These are phyloP conservation scores for Przewalskia tangutica DNA, from an alignment of 257 asterid species.

Conservation along the genomic window DNA sequence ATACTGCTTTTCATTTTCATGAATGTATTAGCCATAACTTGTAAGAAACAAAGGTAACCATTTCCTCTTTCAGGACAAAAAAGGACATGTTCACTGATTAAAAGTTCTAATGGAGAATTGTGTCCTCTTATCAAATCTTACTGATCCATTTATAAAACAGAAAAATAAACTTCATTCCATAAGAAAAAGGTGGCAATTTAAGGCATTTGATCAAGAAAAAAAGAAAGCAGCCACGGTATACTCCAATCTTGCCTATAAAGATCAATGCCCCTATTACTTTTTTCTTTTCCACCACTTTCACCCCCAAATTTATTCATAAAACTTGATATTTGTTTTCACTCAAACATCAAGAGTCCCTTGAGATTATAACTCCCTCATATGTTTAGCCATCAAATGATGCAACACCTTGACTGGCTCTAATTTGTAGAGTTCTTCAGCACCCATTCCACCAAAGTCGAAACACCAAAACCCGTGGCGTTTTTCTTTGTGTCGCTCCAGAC, in stretches of 20 bases:
- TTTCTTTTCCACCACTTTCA: neutral
- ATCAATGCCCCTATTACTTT: neutral
- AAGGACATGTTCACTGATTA: no score
- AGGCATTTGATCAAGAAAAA: neutral
- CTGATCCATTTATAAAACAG: no score
- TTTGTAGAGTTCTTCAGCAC: slow-evolving; percentile 62
- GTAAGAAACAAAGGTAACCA: no score
- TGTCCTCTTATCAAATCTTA: no score
- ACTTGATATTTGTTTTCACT: neutral
- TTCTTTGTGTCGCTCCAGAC: slow-evolving; percentile 83
- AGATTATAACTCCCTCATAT: neutral
- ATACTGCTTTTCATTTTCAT: no score
- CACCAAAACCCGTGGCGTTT: slow-evolving; percentile 75
- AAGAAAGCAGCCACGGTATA: neutral
- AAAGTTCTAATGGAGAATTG: no score
- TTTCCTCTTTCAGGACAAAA: no score
- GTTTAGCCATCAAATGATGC: neutral
- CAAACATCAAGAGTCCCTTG: neutral
- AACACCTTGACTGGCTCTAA: neutral
- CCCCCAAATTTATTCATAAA: slow-evolving; percentile 1
- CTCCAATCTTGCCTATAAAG: neutral
- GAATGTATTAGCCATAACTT: no score
- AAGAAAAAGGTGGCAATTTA: neutral
- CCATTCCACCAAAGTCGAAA: slow-evolving; percentile 85
- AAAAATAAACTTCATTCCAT: neutral